These are phyloP conservation scores for Sapria himalayana DNA, from an alignment of 345 rosid species.

Conservation along the genomic window DNA sequence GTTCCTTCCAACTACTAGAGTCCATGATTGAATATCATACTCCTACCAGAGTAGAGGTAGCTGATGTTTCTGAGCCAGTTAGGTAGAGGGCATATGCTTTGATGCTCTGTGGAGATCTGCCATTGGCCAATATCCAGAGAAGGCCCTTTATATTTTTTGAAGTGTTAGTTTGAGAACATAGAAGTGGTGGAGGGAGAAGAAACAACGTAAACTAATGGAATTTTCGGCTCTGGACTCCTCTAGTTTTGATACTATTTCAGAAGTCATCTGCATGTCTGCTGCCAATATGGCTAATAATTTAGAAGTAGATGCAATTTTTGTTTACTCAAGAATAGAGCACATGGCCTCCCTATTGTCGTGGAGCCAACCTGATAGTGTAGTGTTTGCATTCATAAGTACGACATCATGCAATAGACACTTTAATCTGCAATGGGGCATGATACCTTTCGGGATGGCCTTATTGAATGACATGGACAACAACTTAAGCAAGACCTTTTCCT, in stretches of 20 bases:
- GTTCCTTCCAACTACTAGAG: conserved; percentile 66
- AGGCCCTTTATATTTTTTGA: conserved; percentile 39
- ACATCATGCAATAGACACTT: conserved; percentile 30
- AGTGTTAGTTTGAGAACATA: conserved; percentile 47
- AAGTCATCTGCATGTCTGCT: conserved; percentile 48
- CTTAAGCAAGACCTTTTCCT: conserved; percentile 19
- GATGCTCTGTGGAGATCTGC: conserved; percentile 73
- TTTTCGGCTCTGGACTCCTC: too few species aligned
- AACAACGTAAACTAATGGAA: conserved; percentile 19
- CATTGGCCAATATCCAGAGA: conserved; percentile 34
- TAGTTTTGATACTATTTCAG: conserved; percentile 39
- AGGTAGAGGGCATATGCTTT: conserved; percentile 48
- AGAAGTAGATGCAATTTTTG: conserved; percentile 48
- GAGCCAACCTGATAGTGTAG: conserved; percentile 51
- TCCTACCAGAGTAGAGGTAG: conserved; percentile 72
- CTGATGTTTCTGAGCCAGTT: conserved; percentile 63
- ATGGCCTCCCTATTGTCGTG: conserved; percentile 61
- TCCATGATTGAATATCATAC: conserved; percentile 66
- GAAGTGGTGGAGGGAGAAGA: conserved; percentile 30
- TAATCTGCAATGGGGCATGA: conserved; percentile 58
- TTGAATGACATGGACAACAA: conserved; percentile 41
- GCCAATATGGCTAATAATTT: conserved; percentile 53
- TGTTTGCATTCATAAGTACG: conserved; percentile 35
- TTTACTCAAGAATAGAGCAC: conserved; percentile 41
- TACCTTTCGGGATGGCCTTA: conserved; percentile 22